phyloP scores from a whole-genome alignment of 768 basidiomycete species.

The Pleurotus platypus region DNA sequence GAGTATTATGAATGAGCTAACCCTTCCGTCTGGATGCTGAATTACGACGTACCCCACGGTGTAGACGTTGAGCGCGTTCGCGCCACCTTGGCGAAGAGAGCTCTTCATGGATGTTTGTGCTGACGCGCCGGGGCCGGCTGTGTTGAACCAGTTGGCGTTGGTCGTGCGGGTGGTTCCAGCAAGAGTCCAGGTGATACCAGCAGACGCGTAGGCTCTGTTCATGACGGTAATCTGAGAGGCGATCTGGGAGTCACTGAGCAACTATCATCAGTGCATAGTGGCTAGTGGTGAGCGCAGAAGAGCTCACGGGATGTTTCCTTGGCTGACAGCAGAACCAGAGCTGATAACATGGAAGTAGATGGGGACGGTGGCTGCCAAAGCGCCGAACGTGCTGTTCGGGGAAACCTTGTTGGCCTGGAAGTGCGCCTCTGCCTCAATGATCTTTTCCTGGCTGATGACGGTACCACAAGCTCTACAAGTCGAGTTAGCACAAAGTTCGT shows the following conservation, averaged over 20 bases:
- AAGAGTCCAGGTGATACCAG: constrained; percentile 37
- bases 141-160: constrained; percentile 46
- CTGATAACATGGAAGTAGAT: constrained; percentile 33
- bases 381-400: constrained; percentile 6
- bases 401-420: constrained; percentile 36
- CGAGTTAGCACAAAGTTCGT: not conserved
- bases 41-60: constrained; percentile 39
- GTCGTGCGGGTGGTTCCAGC: constrained; percentile 38
- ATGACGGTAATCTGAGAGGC: constrained; percentile 32
- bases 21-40: not conserved
- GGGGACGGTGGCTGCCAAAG: constrained; percentile 10
- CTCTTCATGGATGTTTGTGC: constrained; percentile 48
- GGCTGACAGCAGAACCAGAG: constrained; percentile 23
- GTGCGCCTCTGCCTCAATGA: constrained; percentile 34
- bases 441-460: constrained; percentile 28
- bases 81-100: constrained; percentile 36
- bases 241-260: constrained; percentile 32
- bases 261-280: constrained; percentile 5
- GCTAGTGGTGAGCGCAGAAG: not conserved
- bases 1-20: not conserved
- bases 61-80: constrained; percentile 44
- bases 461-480: constrained; percentile 33
- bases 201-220: constrained; percentile 35
- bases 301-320: constrained; percentile 41
- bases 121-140: constrained; percentile 28